These are phyloP conservation scores for Fonsecaea monophora DNA, from an alignment of 2,329 filamentous ascomycete species.

Conservation along the genomic window DNA sequence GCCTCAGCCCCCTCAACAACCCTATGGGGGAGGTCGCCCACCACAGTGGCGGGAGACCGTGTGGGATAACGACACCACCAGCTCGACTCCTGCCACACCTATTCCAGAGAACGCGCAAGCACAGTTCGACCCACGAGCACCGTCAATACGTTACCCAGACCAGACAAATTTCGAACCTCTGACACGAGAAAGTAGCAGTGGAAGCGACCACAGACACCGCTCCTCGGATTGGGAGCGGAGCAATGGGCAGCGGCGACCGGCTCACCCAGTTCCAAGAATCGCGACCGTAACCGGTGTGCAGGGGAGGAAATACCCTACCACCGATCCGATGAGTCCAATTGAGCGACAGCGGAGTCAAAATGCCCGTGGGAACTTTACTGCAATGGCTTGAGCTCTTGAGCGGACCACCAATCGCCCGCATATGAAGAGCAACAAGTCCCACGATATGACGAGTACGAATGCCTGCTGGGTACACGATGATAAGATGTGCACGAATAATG, in stretches of 20 bases:
- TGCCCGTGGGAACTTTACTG: constrained; percentile 30
- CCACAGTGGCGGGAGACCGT: constrained; percentile 32
- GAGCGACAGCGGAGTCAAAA: constrained; percentile 33
- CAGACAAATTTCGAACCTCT: constrained; percentile 29
- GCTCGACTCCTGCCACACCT: constrained; percentile 19
- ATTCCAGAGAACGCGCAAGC: constrained; percentile 17
- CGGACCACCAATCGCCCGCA: not conserved
- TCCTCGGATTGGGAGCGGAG: constrained; percentile 32
- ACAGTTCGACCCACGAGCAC: constrained; percentile 29
- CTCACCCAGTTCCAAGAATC: constrained; percentile 25
- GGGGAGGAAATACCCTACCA: constrained; percentile 38
- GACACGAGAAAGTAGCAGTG: constrained; percentile 35
- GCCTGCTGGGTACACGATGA: not conserved
- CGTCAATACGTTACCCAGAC: constrained; percentile 30
- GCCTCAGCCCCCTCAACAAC: constrained; percentile 18
- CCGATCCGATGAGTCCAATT: constrained; percentile 34
- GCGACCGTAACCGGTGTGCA: constrained; percentile 37
- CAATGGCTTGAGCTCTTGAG: constrained; percentile 22
- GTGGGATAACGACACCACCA: constrained; percentile 28
- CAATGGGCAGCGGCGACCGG: constrained; percentile 25
- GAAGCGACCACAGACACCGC: constrained; percentile 34
- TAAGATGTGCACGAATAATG: constrained; percentile 10
- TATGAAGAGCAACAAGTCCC: not conserved
- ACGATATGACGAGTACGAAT: constrained; percentile 6
- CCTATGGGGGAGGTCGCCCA: constrained; percentile 24